Percentiles rank a stretch among this genome's conserved stretches.
Conservation (phyloP, 2,329 filamentous ascomycete genomes). For the Clathrospora elynae region DNA sequence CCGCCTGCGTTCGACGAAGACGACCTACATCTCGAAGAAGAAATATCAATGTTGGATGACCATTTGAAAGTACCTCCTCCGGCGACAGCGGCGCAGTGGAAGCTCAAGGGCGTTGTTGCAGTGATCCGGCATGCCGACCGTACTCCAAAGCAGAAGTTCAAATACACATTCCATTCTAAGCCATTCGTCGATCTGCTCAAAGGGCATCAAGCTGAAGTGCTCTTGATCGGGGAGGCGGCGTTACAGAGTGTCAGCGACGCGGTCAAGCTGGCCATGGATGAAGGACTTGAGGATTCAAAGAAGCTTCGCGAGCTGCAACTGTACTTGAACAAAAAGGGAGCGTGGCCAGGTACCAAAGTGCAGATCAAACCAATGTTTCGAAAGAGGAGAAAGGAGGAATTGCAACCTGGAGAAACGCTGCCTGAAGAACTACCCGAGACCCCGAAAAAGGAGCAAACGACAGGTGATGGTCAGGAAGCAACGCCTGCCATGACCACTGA, state of each 20-base stretch:
- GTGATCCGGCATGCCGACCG: slow-evolving; percentile 96
- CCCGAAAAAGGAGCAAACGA: slow-evolving; percentile 22
- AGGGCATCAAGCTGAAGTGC: slow-evolving; percentile 93
- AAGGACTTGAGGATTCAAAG: slow-evolving; percentile 79
- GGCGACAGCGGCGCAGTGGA: slow-evolving; percentile 89
- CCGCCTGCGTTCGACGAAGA: slow-evolving; percentile 35
- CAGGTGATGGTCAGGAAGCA: slow-evolving; percentile 33
- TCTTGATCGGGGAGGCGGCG: slow-evolving; percentile 89
- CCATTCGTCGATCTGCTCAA: slow-evolving; percentile 94
- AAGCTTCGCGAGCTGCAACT: slow-evolving; percentile 88
- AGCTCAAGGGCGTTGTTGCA: slow-evolving; percentile 94
- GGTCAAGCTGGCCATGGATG: slow-evolving; percentile 77
- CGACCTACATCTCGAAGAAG: slow-evolving; percentile 27
- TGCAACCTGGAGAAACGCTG: slow-evolving; percentile 40
- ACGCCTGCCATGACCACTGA: slow-evolving; percentile 18
- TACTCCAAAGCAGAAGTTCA: slow-evolving; percentile 98
- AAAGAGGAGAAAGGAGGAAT: slow-evolving; percentile 74
- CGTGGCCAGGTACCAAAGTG: slow-evolving; percentile 94
- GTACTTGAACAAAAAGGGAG: slow-evolving; percentile 88
- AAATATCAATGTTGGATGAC: slow-evolving; percentile 42
- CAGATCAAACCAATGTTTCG: slow-evolving; percentile 99
- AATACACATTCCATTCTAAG: slow-evolving; percentile 97
- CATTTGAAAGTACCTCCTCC: slow-evolving; percentile 52
- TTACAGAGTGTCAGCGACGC: slow-evolving; percentile 87
- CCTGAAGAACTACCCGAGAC: slow-evolving; percentile 40